Percentiles rank a stretch among this genome's conserved stretches.
These are phyloP conservation scores for thale cress (Arabidopsis thaliana) DNA, from an alignment of 345 rosid species.

Conservation along the genomic window DNA sequence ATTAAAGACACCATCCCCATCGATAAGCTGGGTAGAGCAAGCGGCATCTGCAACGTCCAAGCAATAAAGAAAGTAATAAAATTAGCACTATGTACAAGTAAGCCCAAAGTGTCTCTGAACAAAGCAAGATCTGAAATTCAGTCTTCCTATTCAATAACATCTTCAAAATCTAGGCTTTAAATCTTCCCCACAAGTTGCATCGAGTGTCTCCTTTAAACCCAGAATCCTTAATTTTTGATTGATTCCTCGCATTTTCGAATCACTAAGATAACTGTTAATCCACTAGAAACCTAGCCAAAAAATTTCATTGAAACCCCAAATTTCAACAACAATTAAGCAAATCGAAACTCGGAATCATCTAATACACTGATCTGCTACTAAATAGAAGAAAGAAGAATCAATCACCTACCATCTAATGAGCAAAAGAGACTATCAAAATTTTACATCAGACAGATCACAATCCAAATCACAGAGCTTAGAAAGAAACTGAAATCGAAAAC, in stretches of 20 bases:
- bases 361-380: constrained; percentile 18
- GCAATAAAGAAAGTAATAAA: constrained; percentile 16
- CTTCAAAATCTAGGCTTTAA: constrained; percentile 19
- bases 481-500: constrained; percentile 37
- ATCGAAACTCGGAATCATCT: constrained; percentile 12
- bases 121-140: constrained; percentile 25
- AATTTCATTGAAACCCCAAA: neutral
- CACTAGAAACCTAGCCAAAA: constrained; percentile 12
- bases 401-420: constrained; percentile 33
- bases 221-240: constrained; percentile 10
- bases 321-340: neutral
- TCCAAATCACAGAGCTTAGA: constrained; percentile 26
- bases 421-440: constrained; percentile 31
- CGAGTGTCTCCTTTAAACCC: constrained; percentile 33
- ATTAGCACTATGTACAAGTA: constrained; percentile 4
- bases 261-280: constrained; percentile 38
- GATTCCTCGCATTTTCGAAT: constrained; percentile 26
- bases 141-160: neutral
- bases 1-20: constrained; percentile 87
- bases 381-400: constrained; percentile 18
- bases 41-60: constrained; percentile 53
- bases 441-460: constrained; percentile 29
- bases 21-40: constrained; percentile 92
- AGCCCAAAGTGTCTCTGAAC: constrained; percentile 11
- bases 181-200: neutral